A percentile compares a stretch with the other conserved stretches of the same genome.
These are phyloP conservation scores for Penicillium sp. DNA, from an alignment of 2,329 filamentous ascomycete species.

Conservation along the genomic window DNA sequence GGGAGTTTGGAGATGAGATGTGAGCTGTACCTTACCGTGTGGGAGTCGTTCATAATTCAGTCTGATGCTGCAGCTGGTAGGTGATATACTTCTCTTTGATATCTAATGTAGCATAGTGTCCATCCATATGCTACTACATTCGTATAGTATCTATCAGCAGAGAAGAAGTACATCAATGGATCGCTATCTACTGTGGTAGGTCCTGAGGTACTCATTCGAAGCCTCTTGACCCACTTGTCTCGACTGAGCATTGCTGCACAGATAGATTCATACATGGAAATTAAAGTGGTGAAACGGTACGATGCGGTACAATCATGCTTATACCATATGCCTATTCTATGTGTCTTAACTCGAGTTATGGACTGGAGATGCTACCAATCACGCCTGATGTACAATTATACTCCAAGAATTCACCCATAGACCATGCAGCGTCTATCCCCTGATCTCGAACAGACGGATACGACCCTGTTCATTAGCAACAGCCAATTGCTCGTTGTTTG, in stretches of 20 bases:
- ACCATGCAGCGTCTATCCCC: conserved; percentile 54
- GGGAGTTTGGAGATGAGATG: no score
- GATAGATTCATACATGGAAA: no score
- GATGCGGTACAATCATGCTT: not conserved
- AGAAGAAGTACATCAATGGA: not conserved
- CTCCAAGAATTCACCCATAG: no score
- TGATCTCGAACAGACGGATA: conserved; percentile 88
- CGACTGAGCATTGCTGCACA: not conserved
- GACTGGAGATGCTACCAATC: conserved; percentile 7
- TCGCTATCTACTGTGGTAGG: no score
- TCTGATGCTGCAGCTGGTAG: no score
- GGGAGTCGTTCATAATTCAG: no score
- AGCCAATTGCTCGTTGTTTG: conserved; percentile 70
- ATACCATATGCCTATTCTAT: conserved; percentile 2
- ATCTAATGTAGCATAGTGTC: no score
- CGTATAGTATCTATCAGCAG: no score
- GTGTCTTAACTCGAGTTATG: not conserved
- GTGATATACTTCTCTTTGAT: no score
- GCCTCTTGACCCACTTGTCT: not conserved
- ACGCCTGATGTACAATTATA: conserved; percentile 6
- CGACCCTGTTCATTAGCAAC: conserved; percentile 89
- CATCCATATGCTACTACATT: no score
- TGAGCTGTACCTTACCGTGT: no score
- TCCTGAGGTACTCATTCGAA: not conserved
- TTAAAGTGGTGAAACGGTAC: no score